Evolutionary conservation across 139 green algal genomes (phyloP).

Genomic region (Chlamydomonas schloesseri): DNA sequence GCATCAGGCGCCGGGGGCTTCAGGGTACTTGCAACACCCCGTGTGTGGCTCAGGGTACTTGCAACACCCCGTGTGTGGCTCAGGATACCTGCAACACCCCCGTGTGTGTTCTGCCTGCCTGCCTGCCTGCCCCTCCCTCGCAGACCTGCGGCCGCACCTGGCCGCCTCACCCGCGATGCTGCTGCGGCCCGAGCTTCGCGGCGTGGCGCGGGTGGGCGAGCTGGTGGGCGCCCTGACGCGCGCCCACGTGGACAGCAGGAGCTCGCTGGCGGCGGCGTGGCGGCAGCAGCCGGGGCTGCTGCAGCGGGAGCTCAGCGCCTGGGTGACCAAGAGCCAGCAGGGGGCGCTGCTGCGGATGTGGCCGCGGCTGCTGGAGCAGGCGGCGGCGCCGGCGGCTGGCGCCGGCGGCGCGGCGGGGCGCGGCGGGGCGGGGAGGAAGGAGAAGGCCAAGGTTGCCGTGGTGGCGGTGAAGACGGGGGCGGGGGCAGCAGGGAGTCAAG

Average conservation of each 20-base stretch:
- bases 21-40: too few relatives aligned
- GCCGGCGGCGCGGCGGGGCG: background rate
- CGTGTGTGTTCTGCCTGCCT: too few relatives aligned
- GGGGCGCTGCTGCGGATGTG: conserved; percentile 64
- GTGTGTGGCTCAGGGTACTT: too few relatives aligned
- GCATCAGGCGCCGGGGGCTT: too few relatives aligned
- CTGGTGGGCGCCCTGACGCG: conserved; percentile 67
- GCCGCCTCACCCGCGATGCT: conserved; percentile 61
- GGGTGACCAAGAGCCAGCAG: conserved; percentile 62
- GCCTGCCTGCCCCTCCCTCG: too few relatives aligned
- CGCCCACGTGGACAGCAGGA: conserved; percentile 55
- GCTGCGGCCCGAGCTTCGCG: conserved; percentile 64
- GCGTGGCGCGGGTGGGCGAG: conserved; percentile 69
- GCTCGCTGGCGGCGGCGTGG: conserved; percentile 64
- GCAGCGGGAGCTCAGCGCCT: conserved; percentile 69
- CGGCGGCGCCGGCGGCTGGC: too few relatives aligned
- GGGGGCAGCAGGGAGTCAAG: too few relatives aligned
- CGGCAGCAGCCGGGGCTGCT: conserved; percentile 54
- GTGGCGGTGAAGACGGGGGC: background rate
- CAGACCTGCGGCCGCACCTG: conserved; percentile 48
- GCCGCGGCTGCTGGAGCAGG: conserved; percentile 48
- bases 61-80: too few relatives aligned
- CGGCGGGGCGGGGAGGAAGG: background rate
- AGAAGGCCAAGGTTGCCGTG: background rate
- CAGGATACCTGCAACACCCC: too few relatives aligned